These are phyloP conservation scores for Mayamaea pseudoterrestris DNA, from an alignment of 108 stramenopile species.

Conservation along the genomic window DNA sequence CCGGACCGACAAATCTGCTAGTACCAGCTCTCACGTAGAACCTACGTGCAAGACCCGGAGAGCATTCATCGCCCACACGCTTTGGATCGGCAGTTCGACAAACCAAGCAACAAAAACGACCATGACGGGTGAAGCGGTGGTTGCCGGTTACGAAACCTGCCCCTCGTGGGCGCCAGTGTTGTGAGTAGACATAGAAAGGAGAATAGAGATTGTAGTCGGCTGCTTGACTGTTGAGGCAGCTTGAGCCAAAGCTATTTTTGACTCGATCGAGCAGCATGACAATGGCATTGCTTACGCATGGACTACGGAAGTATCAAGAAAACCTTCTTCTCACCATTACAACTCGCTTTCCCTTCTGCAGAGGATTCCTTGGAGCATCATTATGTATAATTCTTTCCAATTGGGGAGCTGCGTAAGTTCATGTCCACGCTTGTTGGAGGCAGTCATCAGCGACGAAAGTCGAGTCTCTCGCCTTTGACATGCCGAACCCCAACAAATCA, in stretches of 20 bases:
- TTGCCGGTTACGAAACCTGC: slow-evolving; percentile 14
- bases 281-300: background rate
- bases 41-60: too few species aligned
- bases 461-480: background rate
- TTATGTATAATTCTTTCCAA: slow-evolving; percentile 35
- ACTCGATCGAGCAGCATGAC: background rate
- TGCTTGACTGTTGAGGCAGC: background rate
- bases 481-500: background rate
- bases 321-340: slow-evolving; percentile 2
- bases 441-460: background rate
- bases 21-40: too few species aligned
- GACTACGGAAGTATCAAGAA: background rate
- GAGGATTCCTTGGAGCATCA: slow-evolving; percentile 41
- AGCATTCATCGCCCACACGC: too few species aligned
- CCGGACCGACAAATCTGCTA: too few species aligned
- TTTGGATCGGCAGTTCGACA: too few species aligned
- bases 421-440: background rate
- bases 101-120: too few species aligned
- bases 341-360: slow-evolving; percentile 8
- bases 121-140: slow-evolving; percentile 7
- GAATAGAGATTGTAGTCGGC: background rate
- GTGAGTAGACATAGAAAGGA: slow-evolving; percentile 3
- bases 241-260: background rate
- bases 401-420: slow-evolving; percentile 24
- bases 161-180: slow-evolving; percentile 16